Evolutionary conservation across 306 rosid species (phyloP), one percentile per base, ranked within the genome.

Genomic region (Sphenostylis stenocarpa): DNA sequence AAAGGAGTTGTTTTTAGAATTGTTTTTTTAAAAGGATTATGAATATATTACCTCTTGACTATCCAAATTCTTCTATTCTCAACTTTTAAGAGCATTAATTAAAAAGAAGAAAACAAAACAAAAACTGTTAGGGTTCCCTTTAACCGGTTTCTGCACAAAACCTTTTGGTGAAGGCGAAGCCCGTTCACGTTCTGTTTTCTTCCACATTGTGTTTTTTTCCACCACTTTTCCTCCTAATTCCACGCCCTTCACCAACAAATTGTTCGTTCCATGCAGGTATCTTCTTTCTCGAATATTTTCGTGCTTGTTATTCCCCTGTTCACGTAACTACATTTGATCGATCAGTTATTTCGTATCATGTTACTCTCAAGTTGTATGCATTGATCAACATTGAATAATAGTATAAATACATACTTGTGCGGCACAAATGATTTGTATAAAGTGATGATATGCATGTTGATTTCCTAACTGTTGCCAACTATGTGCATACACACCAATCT

Each of bases 241-340:
- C 17, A 11, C 45, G 6, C 31, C 51, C 61, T 70, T 28, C 56
- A 13, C 44, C 53, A 7, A 20, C 81, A 38, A 71, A 60, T 84
- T 72, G 7, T 78, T 80, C 60, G 51, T 60, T 16, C 17, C 52
- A 17, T 41, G 58, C 82, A 79, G 92, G 92, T 86, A 16, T 16
- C 31, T 48, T 47, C 19, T 19, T 16, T 49, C 24, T 44, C 15
- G 10, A 17, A 31, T 58, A 4, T 31, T 21, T 6, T 47, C 14
- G 7, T 33, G 31, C 14, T 16, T 6, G 5, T 77, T 43, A 19
- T 68, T 20, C 24, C n/a, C 47, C 12, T 15, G 60, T 52, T 75
- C 19, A 43, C 73, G 29, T 63, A 24, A 19, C 44, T 62, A 3
- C 11, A 51, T 78, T 61, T 70, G 36, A 13, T 20, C 55, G 2